Evolutionary conservation across 192 early-diverging fungal species (phyloP).

Genomic region (Gamsiella multidivaricata): DNA sequence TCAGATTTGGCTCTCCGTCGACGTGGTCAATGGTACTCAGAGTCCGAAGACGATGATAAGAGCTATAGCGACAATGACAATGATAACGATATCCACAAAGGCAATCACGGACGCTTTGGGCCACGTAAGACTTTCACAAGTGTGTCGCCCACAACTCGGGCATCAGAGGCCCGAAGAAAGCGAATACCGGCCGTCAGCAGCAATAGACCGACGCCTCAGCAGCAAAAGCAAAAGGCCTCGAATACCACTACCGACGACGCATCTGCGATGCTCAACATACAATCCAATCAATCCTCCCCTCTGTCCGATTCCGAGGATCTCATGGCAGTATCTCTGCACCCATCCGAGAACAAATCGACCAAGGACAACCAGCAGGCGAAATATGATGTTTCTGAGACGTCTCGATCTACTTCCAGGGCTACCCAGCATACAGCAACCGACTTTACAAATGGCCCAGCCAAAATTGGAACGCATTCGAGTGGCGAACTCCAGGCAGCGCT

Average conservation of each 20-base stretch:
- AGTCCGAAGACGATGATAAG: constrained; percentile 20
- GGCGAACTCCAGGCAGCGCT: neutral
- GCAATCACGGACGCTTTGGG: neutral
- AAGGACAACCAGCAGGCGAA: no score
- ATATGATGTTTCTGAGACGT: no score
- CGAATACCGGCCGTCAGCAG: neutral
- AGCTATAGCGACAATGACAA: constrained; percentile 5
- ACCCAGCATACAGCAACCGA: no score
- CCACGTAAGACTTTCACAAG: neutral
- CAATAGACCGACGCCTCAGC: neutral
- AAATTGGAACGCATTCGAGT: no score
- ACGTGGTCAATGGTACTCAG: neutral
- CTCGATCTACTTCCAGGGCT: no score
- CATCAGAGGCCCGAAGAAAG: neutral
- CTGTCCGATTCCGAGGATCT: constrained; percentile 31
- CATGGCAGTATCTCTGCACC: neutral
- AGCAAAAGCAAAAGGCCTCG: no score
- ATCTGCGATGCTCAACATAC: neutral
- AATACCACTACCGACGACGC: no score
- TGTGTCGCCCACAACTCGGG: constrained; percentile 3
- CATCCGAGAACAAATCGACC: no score
- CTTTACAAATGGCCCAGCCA: no score
- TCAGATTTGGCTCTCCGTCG: constrained; percentile 38
- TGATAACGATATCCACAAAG: neutral
- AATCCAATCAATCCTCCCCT: constrained; percentile 42